Conservation (phyloP, 495 filamentous ascomycete species). For the Xylaria venustula region DNA sequence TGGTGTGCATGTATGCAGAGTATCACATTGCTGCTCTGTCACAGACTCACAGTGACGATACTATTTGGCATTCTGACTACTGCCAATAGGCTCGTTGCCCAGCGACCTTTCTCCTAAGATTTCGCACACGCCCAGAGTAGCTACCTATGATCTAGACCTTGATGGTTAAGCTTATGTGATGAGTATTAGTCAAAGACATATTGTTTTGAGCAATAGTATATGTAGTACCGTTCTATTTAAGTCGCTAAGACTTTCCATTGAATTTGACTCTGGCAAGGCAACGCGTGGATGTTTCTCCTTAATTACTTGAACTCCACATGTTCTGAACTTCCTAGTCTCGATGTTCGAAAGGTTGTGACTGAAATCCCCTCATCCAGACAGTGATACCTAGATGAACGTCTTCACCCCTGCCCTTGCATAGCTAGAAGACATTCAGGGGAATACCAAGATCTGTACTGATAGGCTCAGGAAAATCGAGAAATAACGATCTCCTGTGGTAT, state of each 20-base stretch:
- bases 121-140: background rate
- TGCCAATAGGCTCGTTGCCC: background rate
- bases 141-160: slow-evolving; percentile 3
- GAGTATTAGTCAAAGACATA: background rate
- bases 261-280: background rate
- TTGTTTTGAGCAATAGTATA: background rate
- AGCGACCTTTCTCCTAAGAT: background rate
- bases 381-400: too few relatives aligned
- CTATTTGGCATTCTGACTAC: background rate
- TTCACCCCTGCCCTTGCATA: background rate
- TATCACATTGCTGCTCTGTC: too few relatives aligned
- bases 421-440: too few relatives aligned
- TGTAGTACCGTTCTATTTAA: too few relatives aligned
- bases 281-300: background rate
- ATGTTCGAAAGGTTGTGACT: too few relatives aligned
- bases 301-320: background rate
- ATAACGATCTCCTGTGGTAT: background rate
- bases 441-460: background rate
- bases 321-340: background rate
- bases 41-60: background rate
- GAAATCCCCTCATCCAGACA: too few relatives aligned
- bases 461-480: background rate
- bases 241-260: too few relatives aligned
- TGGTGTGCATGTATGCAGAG: too few relatives aligned
- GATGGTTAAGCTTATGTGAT: background rate